Evolutionary conservation across 2,329 filamentous ascomycete genomes (phyloP).

Genomic region (Proliferodiscus dingleyae): DNA sequence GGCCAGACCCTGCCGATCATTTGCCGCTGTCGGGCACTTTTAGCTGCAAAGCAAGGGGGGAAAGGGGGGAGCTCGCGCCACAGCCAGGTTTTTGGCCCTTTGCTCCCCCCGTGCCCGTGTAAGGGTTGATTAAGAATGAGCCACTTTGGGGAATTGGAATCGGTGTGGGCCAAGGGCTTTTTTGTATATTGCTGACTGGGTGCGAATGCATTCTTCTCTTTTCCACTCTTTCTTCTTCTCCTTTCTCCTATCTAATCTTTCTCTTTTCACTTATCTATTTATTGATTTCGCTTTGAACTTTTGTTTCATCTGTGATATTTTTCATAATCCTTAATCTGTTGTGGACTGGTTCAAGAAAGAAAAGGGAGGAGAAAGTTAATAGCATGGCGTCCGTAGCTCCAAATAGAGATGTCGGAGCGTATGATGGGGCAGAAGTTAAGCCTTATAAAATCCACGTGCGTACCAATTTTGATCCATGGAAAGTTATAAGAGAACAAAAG

Average conservation of each 20-base stretch:
- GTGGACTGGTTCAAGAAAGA: no score
- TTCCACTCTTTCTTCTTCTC: not conserved
- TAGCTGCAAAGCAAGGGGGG: no score
- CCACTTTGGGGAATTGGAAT: constrained; percentile 3
- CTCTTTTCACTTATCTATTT: no score
- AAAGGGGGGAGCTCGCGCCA: not conserved
- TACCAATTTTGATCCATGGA: constrained; percentile 8
- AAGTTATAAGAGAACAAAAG: not conserved
- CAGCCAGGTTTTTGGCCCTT: not conserved
- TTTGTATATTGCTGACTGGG: not conserved
- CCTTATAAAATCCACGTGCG: constrained; percentile 55
- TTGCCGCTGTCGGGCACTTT: not conserved
- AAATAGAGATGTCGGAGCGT: not conserved
- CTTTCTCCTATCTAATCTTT: no score
- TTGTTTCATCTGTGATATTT: no score
- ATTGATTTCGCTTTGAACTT: no score
- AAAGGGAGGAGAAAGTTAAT: not conserved
- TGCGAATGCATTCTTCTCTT: not conserved
- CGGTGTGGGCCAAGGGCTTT: not conserved
- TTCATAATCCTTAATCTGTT: no score
- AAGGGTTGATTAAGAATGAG: no score
- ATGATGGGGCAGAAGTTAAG: constrained; percentile 39
- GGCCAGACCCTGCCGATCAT: constrained; percentile 3
- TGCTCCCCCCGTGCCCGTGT: not conserved
- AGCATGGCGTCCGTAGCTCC: constrained; percentile 7